Evolutionary conservation across 2,329 filamentous ascomycete species (phyloP), one percentile per base, ranked within the genome.

Genomic region (Hymenoscyphus repandus): DNA sequence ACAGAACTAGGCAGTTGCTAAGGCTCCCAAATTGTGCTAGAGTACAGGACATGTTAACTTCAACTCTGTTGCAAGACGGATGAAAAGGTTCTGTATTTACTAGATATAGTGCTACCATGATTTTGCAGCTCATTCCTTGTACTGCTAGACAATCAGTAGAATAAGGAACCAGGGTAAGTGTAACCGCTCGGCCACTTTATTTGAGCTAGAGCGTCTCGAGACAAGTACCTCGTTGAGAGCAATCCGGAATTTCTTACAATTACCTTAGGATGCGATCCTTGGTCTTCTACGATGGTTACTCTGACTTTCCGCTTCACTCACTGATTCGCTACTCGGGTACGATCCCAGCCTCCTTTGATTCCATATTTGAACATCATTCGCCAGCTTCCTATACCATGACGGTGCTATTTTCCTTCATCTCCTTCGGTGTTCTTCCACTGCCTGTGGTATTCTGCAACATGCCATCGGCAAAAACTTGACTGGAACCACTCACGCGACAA

Each of bases 241-340:
- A 18, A 36, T 32, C 45, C 49, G 49, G 43, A 41, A 42, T 46
- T 55, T 34, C 47, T 52, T 53, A 30, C 30, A 38, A 47, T 46
- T 50, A 39, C 31, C 46, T 46, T 20, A 33, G 47, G 49, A 27
- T 42, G 12, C 27, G 18, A 30, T 22, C 22, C 22, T 31, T 42
- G 40, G 30, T 30, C 6, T 27, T 27, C 7, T 27, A 27, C 22
- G 7, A 27, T 27, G 22, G 22, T 27, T 27, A 27, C 22, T 27
- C 22, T 27, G 7, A 27, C 22, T 27, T 27, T 27, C 22, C 22
- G 22, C 36, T 48, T 48, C 20, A 46, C 27, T 36, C 43, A 50
- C 20, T 45, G 53, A 60, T 62, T 62, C 53, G 58, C 59, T 55
- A 58, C 55, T 27, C n/a, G 20, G 15, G 34, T 47, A 42, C 45